Base-by-base conservation (phyloP, 1,284 basidiomycete species). In the Peniophora sp. region DNA sequence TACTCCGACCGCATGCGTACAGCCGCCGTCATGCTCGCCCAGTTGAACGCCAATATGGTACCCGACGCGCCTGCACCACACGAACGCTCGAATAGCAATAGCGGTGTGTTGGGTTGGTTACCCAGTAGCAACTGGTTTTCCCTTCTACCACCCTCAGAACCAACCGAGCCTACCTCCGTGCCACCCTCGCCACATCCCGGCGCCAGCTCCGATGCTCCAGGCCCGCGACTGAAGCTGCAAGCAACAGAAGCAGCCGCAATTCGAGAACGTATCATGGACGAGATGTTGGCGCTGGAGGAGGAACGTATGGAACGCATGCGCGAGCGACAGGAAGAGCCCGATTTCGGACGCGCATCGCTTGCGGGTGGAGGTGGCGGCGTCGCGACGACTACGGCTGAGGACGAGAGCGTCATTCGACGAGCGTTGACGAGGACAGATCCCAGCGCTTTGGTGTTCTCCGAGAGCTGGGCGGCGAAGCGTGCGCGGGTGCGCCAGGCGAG, bases 1-100 rank as follows among this genome's bases (percentile, higher is more conserved):
- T 99, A 99, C 64, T 96, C 96, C 0, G 92, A 97, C 61, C 83
- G 96, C 42, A 99, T 99, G 96, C 85, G 92, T 14, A 98, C 94
- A 10, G 96, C 96, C 1, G 96, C 97, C 3, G 87, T 99, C 60
- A 98, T 99, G 96, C 83, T 99, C 20, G 88, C 96, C 1, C 96
- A 99, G 69, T 79, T 99, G 42, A 97, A 95, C 59, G 85, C 92
- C 0, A 94, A 83, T 54, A 74, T 90, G 46, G 72, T 81, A 12
- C 78, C 83, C 48, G 81, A 82, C 53, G 58, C 61, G 22, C 66
- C 75, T 2, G 67, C 65, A 11, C 61, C 59, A 17, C 58, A 64
- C 37, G 55, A 64, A 6, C 58, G 58, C 3, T 27, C 58, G 20
- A 64, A 62, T 1, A 62, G 59, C 15, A 60, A 65, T 14, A 63